These are phyloP conservation scores for Ensete ventricosum DNA, from an alignment of 176 grass and related monocot genomes.

Conservation along the genomic window DNA sequence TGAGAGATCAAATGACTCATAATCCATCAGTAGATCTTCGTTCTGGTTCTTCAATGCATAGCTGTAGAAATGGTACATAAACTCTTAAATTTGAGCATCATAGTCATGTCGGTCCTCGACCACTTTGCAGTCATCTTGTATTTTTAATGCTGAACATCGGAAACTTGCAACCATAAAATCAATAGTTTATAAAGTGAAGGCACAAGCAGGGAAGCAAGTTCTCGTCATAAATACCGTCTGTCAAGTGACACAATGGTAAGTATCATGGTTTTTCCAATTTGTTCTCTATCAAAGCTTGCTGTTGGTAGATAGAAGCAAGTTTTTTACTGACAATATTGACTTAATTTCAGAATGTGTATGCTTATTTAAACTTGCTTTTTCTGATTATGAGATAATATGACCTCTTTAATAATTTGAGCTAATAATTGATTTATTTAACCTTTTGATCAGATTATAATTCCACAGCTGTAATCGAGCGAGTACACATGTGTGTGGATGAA, in stretches of 20 bases:
- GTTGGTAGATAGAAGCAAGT: not conserved
- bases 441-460: not conserved
- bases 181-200: not conserved
- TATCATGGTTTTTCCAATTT: not conserved
- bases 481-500: too few species aligned
- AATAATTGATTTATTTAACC: not conserved
- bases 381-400: not conserved
- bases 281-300: not conserved
- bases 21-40: conserved; percentile 57
- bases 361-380: not conserved
- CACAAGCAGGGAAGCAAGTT: not conserved
- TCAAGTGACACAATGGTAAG: not conserved
- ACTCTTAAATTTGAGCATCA: not conserved
- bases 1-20: conserved; percentile 38
- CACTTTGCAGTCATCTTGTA: not conserved
- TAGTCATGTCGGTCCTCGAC: not conserved
- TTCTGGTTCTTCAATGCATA: conserved; percentile 24
- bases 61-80: conserved; percentile 2
- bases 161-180: not conserved
- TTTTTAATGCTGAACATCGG: not conserved
- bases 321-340: not conserved
- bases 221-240: not conserved
- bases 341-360: not conserved
- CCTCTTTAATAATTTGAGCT: not conserved
- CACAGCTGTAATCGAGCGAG: too few species aligned